phyloP scores from a whole-genome alignment of 306 rosid species.

The Prunus fruticosa region DNA sequence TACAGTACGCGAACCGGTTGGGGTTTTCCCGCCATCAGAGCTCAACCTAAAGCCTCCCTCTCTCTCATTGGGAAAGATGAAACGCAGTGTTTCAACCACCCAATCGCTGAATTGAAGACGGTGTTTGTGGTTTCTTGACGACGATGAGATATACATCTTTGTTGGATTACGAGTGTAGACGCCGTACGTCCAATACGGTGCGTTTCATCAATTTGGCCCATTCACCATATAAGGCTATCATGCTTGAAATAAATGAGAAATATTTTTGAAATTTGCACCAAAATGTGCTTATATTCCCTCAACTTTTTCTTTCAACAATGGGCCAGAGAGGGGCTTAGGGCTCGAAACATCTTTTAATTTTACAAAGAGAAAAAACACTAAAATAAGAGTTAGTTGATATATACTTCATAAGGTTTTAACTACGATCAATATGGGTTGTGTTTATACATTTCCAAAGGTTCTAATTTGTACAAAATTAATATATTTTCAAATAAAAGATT shows the following conservation, averaged over 20 bases:
- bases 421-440: too few species aligned
- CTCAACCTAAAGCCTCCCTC: conserved; percentile 10
- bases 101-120: not conserved
- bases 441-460: too few species aligned
- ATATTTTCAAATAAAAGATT: too few species aligned
- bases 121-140: not conserved
- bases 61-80: not conserved
- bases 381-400: too few species aligned
- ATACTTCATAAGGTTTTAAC: too few species aligned
- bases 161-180: not conserved
- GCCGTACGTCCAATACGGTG: not conserved
- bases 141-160: too few species aligned
- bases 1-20: conserved; percentile 43
- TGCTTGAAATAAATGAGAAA: not conserved
- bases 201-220: not conserved
- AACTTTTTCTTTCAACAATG: too few species aligned
- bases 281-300: too few species aligned
- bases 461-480: too few species aligned
- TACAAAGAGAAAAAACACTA: too few species aligned
- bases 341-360: not conserved
- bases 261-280: not conserved
- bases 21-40: conserved; percentile 83
- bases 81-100: conserved; percentile 43
- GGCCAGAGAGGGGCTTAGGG: fast-evolving
- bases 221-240: not conserved